These are phyloP conservation scores for Aspergillus panamensis DNA, from an alignment of 495 filamentous ascomycete species.

Conservation along the genomic window DNA sequence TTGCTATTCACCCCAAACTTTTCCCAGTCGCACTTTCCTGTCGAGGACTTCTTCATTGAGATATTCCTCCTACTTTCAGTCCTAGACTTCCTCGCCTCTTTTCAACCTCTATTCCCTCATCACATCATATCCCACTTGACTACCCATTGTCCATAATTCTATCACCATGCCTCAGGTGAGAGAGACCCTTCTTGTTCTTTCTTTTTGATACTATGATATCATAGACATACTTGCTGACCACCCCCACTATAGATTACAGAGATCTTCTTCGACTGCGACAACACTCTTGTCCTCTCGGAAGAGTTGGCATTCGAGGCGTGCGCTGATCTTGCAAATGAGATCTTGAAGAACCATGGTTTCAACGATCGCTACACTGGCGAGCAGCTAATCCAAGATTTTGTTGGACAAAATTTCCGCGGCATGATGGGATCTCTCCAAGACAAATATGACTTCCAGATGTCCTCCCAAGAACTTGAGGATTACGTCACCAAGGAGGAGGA, in stretches of 20 bases:
- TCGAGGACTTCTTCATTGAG: neutral
- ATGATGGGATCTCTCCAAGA: conserved; percentile 75
- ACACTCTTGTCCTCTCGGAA: conserved; percentile 93
- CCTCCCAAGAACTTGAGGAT: conserved; percentile 61
- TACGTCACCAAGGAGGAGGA: conserved; percentile 82
- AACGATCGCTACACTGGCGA: conserved; percentile 74
- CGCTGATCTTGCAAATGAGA: conserved; percentile 88
- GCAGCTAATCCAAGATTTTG: conserved; percentile 80
- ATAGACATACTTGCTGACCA: conserved; percentile 18
- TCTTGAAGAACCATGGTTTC: conserved; percentile 64
- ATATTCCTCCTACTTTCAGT: too few relatives aligned
- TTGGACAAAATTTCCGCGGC: conserved; percentile 94
- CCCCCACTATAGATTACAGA: conserved; percentile 59
- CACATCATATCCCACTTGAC: neutral
- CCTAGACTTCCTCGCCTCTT: neutral
- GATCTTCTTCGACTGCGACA: conserved; percentile 96
- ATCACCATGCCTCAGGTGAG: conserved; percentile 48
- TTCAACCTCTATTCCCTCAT: neutral
- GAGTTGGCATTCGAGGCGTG: conserved; percentile 91
- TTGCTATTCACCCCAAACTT: neutral
- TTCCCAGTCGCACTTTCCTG: conserved; percentile 1
- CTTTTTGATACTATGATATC: neutral
- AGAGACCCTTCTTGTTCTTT: neutral
- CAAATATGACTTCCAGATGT: conserved; percentile 71
- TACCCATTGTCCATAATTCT: conserved; percentile 4